These are phyloP conservation scores for Debaryomyces coudertii DNA, from an alignment of 1,139 yeast species.

Conservation along the genomic window DNA sequence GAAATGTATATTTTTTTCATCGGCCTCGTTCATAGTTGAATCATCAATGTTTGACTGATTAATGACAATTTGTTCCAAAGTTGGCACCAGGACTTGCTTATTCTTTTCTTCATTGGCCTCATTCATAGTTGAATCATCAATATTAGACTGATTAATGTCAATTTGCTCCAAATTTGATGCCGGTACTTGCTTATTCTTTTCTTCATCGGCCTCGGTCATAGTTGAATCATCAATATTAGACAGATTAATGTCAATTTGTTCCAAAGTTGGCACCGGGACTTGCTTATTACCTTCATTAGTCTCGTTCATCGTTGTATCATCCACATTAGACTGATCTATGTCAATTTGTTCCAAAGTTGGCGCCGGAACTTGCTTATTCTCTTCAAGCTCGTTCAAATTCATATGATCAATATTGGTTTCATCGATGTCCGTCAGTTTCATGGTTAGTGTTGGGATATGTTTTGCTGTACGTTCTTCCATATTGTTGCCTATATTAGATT, in stretches of 20 bases:
- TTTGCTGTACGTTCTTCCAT: too few relatives aligned
- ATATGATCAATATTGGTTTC: not conserved
- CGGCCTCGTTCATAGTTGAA: not conserved
- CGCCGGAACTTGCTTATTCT: not conserved
- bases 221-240: not conserved
- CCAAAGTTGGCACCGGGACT: not conserved
- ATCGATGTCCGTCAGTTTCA: too few relatives aligned
- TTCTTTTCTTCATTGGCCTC: not conserved
- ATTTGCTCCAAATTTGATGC: not conserved
- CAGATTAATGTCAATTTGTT: not conserved
- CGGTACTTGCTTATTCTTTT: not conserved
- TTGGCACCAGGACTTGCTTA: not conserved
- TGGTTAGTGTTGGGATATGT: too few relatives aligned
- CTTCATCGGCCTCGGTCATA: not conserved
- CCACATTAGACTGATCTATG: not conserved
- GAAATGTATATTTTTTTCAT: not conserved
- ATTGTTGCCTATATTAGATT: not conserved
- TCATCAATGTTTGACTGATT: not conserved
- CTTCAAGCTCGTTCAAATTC: not conserved
- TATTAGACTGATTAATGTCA: not conserved
- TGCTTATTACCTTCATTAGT: not conserved
- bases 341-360: not conserved
- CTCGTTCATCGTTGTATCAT: conserved; percentile 10
- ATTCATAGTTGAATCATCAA: not conserved
- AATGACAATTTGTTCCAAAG: not conserved